Evolutionary conservation across 176 grass and related monocot species (phyloP), one percentile per base, ranked within the genome.

Genomic region (Triticum urartu): DNA sequence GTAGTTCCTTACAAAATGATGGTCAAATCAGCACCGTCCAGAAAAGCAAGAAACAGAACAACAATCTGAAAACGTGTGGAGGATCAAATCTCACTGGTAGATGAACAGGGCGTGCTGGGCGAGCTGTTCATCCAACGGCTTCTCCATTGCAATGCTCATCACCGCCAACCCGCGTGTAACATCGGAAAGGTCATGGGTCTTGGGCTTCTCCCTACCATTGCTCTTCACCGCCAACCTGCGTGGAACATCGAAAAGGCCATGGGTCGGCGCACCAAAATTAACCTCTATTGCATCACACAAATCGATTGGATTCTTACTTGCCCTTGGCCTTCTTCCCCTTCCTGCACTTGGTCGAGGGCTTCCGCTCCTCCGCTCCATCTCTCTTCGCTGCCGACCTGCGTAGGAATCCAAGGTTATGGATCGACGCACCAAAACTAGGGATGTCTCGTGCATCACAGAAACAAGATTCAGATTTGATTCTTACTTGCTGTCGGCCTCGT

Each of bases 201-300:
- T 69, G 8, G 67, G 67, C 33, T 36, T 69, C 67, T 69, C 67
- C 33, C 33, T 33, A 21, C 33, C 67, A 36, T 69, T 69, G 33
- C 33, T 69, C 67, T 69, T 69, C 67, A 69, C 67, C 67, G 67
- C 67, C 33, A 69, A 69, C 67, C 67, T 69, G 67, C 3, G 33
- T 69, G 67, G 67, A 69, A 38, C 67, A 69, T 36, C 67, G 33
- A 69, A 36, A 69, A 69, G 33, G 67, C 2, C 67, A 38, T 58
- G 18, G 54, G 54, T 58, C 54, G 18, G 2, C 6, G 54, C 54
- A 58, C 64, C 64, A 34, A 34, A 67, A 67, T 17, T 32, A 67
- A 67, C 64, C 13, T 67, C 26, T 34, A 33, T 67, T 33, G 64
- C 6, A 67, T 67, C 33, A 38, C 67, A 69, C 17, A 38, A 69